Evolutionary conservation across 2,329 filamentous ascomycete species (phyloP).

Genomic region (Thelonectria discophora): DNA sequence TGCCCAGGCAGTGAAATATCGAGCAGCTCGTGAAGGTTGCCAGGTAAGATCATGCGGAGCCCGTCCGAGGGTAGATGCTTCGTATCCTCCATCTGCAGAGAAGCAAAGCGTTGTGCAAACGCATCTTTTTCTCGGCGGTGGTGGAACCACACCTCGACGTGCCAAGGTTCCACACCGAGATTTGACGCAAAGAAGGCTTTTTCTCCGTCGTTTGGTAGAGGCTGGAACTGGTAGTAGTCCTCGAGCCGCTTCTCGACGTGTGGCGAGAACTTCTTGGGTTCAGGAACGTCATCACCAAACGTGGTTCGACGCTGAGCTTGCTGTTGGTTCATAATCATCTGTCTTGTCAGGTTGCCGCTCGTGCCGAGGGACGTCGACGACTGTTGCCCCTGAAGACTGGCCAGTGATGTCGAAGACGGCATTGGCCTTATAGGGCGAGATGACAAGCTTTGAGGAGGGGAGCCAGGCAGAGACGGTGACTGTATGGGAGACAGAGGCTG

Average conservation of each 20-base stretch:
- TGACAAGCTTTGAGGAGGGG: constrained; percentile 33
- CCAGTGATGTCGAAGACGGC: constrained; percentile 38
- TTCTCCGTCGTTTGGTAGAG: constrained; percentile 58
- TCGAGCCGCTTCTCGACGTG: constrained; percentile 62
- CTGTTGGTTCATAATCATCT: constrained; percentile 57
- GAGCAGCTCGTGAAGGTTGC: constrained; percentile 59
- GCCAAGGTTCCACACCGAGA: constrained; percentile 59
- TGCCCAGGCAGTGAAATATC: constrained; percentile 59
- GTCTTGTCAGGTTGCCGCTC: constrained; percentile 48
- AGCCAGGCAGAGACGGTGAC: constrained; percentile 30
- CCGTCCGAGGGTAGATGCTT: constrained; percentile 44
- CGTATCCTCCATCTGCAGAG: constrained; percentile 52
- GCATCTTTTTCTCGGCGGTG: constrained; percentile 61
- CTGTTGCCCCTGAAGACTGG: constrained; percentile 34
- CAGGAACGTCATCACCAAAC: constrained; percentile 51
- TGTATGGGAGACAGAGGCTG: constrained; percentile 36
- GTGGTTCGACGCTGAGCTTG: constrained; percentile 52
- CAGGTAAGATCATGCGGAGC: constrained; percentile 60
- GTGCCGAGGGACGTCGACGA: constrained; percentile 32
- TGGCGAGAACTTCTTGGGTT: constrained; percentile 56
- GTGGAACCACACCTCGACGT: constrained; percentile 65
- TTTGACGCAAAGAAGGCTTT: constrained; percentile 64
- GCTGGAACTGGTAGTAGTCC: constrained; percentile 60
- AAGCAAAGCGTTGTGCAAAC: constrained; percentile 56
- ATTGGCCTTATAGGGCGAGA: constrained; percentile 35